Evolutionary conservation across 2,329 filamentous ascomycete species (phyloP).

Genomic region (Colletotrichum shisoi): DNA sequence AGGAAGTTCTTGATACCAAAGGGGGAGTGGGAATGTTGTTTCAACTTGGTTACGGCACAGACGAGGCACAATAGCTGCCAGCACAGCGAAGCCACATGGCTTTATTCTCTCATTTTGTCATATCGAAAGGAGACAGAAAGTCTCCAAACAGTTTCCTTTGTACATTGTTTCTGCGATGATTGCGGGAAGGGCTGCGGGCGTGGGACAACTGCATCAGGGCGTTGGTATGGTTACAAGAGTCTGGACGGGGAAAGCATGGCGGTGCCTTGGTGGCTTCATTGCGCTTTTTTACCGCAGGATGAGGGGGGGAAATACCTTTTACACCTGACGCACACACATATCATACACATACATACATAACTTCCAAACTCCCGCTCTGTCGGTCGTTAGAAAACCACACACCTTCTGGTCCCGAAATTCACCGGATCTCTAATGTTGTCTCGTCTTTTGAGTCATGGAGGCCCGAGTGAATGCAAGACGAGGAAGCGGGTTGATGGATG

Average conservation of each 20-base stretch:
- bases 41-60: slow-evolving; percentile 25
- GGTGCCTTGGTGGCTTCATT: slow-evolving; percentile 34
- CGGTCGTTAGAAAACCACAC: slow-evolving; percentile 7
- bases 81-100: slow-evolving; percentile 29
- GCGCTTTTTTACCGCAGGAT: slow-evolving; percentile 9
- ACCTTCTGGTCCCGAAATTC: slow-evolving; percentile 29
- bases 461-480: not conserved
- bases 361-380: slow-evolving; percentile 31
- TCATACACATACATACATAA: not conserved
- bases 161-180: slow-evolving; percentile 30
- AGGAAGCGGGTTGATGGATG: not conserved
- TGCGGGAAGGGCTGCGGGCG: slow-evolving; percentile 27
- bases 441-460: not conserved
- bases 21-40: slow-evolving; percentile 47
- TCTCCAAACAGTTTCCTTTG: slow-evolving; percentile 32
- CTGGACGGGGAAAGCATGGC: slow-evolving; percentile 32
- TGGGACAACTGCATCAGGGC: slow-evolving; percentile 32
- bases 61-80: slow-evolving; percentile 5
- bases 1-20: slow-evolving; percentile 34
- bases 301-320: slow-evolving; percentile 13
- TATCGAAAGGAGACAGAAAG: not conserved
- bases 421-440: slow-evolving; percentile 27
- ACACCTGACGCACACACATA: slow-evolving; percentile 15
- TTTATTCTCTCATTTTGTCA: slow-evolving; percentile 22
- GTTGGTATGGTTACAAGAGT: slow-evolving; percentile 36